Percentiles rank a stretch among this genome's conserved stretches.
These are phyloP conservation scores for Pythium folliculosum DNA, from an alignment of 352 stramenopile genomes.

Conservation along the genomic window DNA sequence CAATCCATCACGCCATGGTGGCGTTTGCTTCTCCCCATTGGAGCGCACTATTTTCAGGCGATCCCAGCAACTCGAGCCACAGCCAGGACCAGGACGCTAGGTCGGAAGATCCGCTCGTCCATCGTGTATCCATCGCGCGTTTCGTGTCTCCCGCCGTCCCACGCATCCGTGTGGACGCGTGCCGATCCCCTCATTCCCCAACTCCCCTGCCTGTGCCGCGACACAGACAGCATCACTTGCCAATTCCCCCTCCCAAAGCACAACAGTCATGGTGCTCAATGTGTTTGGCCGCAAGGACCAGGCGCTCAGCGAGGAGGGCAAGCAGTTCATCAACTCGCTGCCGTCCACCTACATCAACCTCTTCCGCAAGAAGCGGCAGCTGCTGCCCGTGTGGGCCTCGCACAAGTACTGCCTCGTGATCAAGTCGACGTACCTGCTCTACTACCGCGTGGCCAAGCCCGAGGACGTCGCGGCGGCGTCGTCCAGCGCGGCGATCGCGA, in stretches of 20 bases:
- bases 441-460: slow-evolving; percentile 71
- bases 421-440: slow-evolving; percentile 86
- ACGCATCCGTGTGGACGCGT: too few species aligned
- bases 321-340: slow-evolving; percentile 83
- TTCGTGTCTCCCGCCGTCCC: neutral
- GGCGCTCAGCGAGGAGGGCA: slow-evolving; percentile 75
- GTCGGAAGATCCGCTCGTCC: slow-evolving; percentile 8
- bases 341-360: slow-evolving; percentile 81
- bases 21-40: neutral
- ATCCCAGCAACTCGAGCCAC: neutral
- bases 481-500: neutral
- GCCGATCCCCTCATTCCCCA: neutral
- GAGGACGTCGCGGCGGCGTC: slow-evolving; percentile 36
- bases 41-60: slow-evolving; percentile 27
- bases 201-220: slow-evolving; percentile 3
- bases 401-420: slow-evolving; percentile 88
- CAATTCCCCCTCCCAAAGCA: neutral
- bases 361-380: slow-evolving; percentile 82
- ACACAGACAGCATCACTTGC: neutral
- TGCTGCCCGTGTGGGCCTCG: slow-evolving; percentile 82
- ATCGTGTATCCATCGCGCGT: neutral
- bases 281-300: slow-evolving; percentile 76
- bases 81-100: slow-evolving; percentile 31
- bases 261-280: slow-evolving; percentile 65
- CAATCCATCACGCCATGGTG: neutral